phyloP scores from a whole-genome alignment of 1,284 basidiomycete genomes.

The Ganoderma lingzhi region DNA sequence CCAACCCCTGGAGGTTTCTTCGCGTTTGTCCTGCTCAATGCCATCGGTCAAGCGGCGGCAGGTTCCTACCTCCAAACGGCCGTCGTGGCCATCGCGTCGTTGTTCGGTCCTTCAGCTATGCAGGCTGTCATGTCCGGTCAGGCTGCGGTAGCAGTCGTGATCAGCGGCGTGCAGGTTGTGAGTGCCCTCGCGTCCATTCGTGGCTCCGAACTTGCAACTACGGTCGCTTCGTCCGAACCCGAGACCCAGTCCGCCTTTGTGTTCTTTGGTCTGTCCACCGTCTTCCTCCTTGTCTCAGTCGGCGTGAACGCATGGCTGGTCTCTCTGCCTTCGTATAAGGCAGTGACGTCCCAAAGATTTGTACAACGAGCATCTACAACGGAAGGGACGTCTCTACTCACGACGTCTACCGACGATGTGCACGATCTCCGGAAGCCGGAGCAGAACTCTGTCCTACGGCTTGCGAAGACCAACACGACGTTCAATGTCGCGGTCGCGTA shows the following conservation, averaged over 20 bases:
- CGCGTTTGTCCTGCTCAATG: slow-evolving; percentile 67
- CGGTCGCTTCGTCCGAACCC: slow-evolving; percentile 37
- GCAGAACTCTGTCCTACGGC: slow-evolving; percentile 50
- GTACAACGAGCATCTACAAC: slow-evolving; percentile 32
- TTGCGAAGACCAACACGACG: slow-evolving; percentile 70
- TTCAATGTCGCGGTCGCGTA: slow-evolving; percentile 81
- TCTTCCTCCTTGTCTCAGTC: slow-evolving; percentile 65
- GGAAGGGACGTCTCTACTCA: slow-evolving; percentile 18
- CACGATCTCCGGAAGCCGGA: slow-evolving; percentile 21
- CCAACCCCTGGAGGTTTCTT: slow-evolving; percentile 66
- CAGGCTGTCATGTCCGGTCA: slow-evolving; percentile 81
- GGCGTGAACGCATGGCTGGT: slow-evolving; percentile 65
- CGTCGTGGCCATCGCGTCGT: slow-evolving; percentile 72
- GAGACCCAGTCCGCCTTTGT: slow-evolving; percentile 72
- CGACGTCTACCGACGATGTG: slow-evolving; percentile 22
- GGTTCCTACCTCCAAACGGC: slow-evolving; percentile 77
- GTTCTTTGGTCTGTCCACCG: slow-evolving; percentile 76
- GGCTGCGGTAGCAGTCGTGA: slow-evolving; percentile 77
- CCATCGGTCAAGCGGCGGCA: slow-evolving; percentile 59
- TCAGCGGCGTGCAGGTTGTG: slow-evolving; percentile 76
- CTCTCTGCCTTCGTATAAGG: slow-evolving; percentile 63
- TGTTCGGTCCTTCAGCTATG: slow-evolving; percentile 73
- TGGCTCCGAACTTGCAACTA: slow-evolving; percentile 44
- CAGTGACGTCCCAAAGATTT: slow-evolving; percentile 50
- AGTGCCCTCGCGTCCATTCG: slow-evolving; percentile 64